These are phyloP conservation scores for Corniculantispora saksenae DNA, from an alignment of 2,329 filamentous ascomycete species.

Conservation along the genomic window DNA sequence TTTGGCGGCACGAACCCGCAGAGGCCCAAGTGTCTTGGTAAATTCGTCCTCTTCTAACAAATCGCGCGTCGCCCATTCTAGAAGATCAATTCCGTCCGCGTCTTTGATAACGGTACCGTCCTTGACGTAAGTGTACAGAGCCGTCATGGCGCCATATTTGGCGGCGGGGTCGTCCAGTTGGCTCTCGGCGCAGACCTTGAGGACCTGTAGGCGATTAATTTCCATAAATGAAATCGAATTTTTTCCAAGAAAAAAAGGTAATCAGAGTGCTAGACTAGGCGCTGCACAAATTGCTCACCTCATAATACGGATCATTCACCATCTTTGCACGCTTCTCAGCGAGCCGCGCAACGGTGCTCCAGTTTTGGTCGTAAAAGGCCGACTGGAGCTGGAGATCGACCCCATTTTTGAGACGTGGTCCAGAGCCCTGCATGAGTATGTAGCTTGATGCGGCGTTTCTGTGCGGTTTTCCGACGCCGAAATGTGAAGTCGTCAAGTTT, in stretches of 20 bases:
- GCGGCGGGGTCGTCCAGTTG: slow-evolving; percentile 51
- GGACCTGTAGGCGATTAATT: slow-evolving; percentile 33
- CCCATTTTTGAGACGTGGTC: slow-evolving; percentile 47
- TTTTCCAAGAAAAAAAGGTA: too few relatives aligned
- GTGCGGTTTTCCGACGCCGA: background rate
- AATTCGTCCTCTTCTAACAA: slow-evolving; percentile 43
- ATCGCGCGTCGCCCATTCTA: slow-evolving; percentile 54
- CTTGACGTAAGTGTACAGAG: slow-evolving; percentile 48
- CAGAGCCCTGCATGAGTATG: slow-evolving; percentile 34
- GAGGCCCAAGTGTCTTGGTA: slow-evolving; percentile 48
- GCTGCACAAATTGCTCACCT: slow-evolving; percentile 37
- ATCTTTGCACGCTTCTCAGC: slow-evolving; percentile 53
- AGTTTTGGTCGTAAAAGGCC: slow-evolving; percentile 57
- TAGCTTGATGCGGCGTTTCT: background rate
- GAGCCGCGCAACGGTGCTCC: slow-evolving; percentile 51
- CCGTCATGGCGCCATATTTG: slow-evolving; percentile 45
- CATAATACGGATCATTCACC: slow-evolving; percentile 57
- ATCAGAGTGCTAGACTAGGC: background rate
- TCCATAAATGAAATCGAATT: too few relatives aligned
- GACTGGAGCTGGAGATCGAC: slow-evolving; percentile 57
- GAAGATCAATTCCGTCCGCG: slow-evolving; percentile 52
- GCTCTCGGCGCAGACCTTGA: slow-evolving; percentile 53
- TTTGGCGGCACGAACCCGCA: slow-evolving; percentile 55
- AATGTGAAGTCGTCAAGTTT: slow-evolving; percentile 16
- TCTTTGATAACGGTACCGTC: slow-evolving; percentile 50